Percentiles rank a stretch among this genome's conserved stretches.
These are phyloP conservation scores for Melanogaster broomeanus DNA, from an alignment of 768 basidiomycete genomes.

Conservation along the genomic window DNA sequence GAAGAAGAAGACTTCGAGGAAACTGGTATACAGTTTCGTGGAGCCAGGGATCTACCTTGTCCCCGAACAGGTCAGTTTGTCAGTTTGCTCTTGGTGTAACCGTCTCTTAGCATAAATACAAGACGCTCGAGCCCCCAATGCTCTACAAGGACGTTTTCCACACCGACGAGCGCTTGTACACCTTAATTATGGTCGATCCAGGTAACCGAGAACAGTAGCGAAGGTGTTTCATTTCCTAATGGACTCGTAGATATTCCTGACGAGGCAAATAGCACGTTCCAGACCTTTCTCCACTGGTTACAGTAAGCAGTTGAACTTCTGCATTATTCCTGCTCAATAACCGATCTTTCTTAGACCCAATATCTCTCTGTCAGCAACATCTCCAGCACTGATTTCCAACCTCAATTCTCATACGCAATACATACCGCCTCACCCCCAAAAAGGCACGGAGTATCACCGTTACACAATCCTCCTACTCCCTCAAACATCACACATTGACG, in stretches of 20 bases:
- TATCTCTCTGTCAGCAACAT: slow-evolving; percentile 69
- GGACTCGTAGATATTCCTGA: slow-evolving; percentile 76
- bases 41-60: slow-evolving; percentile 71
- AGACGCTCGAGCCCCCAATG: slow-evolving; percentile 68
- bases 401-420: slow-evolving; percentile 68
- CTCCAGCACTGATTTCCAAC: slow-evolving; percentile 39
- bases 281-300: slow-evolving; percentile 82
- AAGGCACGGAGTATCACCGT: slow-evolving; percentile 88
- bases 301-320: slow-evolving; percentile 48
- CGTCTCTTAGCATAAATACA: slow-evolving; percentile 4
- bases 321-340: background rate
- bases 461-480: slow-evolving; percentile 78
- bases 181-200: slow-evolving; percentile 85
- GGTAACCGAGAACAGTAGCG: slow-evolving; percentile 48
- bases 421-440: slow-evolving; percentile 90
- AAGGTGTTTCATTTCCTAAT: slow-evolving; percentile 7
- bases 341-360: slow-evolving; percentile 59
- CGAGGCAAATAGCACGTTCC: slow-evolving; percentile 60
- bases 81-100: background rate
- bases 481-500: slow-evolving; percentile 52
- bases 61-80: slow-evolving; percentile 62
- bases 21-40: slow-evolving; percentile 40
- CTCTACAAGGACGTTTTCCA: slow-evolving; percentile 82
- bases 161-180: slow-evolving; percentile 77
- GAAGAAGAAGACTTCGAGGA: slow-evolving; percentile 21